phyloP scores from a whole-genome alignment of 768 basidiomycete genomes.

The Kwoniella dejecticola region DNA sequence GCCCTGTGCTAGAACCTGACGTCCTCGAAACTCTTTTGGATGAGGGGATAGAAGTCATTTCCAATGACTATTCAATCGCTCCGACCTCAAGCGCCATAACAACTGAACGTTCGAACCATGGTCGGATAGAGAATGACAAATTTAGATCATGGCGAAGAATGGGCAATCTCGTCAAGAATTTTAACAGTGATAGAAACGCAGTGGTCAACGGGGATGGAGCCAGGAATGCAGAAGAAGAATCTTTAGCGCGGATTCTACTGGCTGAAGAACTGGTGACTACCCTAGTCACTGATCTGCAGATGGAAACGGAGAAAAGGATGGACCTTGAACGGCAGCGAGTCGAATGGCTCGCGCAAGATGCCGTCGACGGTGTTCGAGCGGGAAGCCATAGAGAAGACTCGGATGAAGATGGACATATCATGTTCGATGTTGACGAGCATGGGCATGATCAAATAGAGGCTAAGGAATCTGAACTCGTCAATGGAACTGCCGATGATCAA shows the following conservation, averaged over 20 bases:
- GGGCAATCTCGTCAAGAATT: slow-evolving; percentile 19
- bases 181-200: not conserved
- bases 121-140: slow-evolving; percentile 16
- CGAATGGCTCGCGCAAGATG: slow-evolving; percentile 48
- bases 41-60: slow-evolving; percentile 39
- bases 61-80: slow-evolving; percentile 1
- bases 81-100: not conserved
- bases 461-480: not conserved
- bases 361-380: slow-evolving; percentile 25
- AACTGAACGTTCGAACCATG: too few relatives aligned
- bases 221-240: slow-evolving; percentile 31
- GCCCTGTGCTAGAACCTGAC: slow-evolving; percentile 43
- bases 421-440: slow-evolving; percentile 40
- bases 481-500: not conserved
- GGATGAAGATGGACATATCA: slow-evolving; percentile 21
- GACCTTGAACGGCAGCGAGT: slow-evolving; percentile 48
- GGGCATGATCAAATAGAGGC: slow-evolving; percentile 6
- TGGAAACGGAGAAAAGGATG: slow-evolving; percentile 47
- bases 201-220: too few relatives aligned
- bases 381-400: slow-evolving; percentile 3
- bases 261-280: slow-evolving; percentile 53
- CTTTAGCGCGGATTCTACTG: slow-evolving; percentile 44
- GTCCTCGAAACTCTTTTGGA: slow-evolving; percentile 41
- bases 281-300: slow-evolving; percentile 51
- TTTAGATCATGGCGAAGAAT: slow-evolving; percentile 33